Percentiles rank a stretch among this genome's conserved stretches.
Evolutionary conservation across 352 stramenopile species (phyloP).

Genomic region (Phytophthora ohioensis): DNA sequence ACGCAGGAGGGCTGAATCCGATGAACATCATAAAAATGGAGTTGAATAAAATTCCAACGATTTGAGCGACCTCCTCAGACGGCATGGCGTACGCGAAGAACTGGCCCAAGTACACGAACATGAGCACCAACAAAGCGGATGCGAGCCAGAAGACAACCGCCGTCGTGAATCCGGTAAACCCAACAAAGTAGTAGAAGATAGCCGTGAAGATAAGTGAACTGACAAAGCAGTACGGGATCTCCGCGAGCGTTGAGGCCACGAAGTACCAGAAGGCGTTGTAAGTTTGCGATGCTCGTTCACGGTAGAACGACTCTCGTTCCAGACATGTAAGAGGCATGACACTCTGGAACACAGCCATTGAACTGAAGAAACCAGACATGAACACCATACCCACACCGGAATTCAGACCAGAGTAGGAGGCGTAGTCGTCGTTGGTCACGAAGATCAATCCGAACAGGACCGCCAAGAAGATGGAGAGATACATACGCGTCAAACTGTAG

Average conservation of each 20-base stretch:
- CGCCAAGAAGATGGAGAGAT: constrained; percentile 64
- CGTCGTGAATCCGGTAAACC: constrained; percentile 26
- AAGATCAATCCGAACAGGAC: constrained; percentile 75
- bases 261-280: constrained; percentile 34
- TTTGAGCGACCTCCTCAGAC: constrained; percentile 15
- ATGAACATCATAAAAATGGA: constrained; percentile 44
- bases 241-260: constrained; percentile 24
- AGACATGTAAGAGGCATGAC: constrained; percentile 72
- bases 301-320: constrained; percentile 67
- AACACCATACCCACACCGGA: constrained; percentile 71
- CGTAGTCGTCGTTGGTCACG: constrained; percentile 30
- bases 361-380: constrained; percentile 61
- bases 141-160: constrained; percentile 39
- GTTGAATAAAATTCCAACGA: constrained; percentile 35
- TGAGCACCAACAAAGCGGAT: constrained; percentile 44
- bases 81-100: constrained; percentile 16
- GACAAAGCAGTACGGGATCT: constrained; percentile 38
- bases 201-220: constrained; percentile 1
- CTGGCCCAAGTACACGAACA: constrained; percentile 46
- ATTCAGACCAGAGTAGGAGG: constrained; percentile 34
- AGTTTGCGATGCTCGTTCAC: constrained; percentile 89
- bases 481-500: constrained; percentile 74
- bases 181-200: constrained; percentile 14
- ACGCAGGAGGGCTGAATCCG: constrained; percentile 24
- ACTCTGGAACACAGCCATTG: constrained; percentile 17